Evolutionary conservation across 2,329 filamentous ascomycete genomes (phyloP).

Genomic region (Verticillium tricorpus): DNA sequence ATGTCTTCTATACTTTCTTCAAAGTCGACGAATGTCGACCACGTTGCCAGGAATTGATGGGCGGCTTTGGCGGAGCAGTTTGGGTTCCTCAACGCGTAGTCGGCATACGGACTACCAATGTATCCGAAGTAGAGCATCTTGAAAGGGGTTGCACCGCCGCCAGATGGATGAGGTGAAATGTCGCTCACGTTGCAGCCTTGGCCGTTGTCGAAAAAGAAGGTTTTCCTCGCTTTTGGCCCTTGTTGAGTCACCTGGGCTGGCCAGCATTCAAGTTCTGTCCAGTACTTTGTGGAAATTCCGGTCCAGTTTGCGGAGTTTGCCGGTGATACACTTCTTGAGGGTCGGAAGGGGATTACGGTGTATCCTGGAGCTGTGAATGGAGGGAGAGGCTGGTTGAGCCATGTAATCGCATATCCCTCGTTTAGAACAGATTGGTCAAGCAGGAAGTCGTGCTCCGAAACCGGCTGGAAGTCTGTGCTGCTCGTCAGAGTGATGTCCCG

Average conservation of each 20-base stretch:
- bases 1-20: slow-evolving; percentile 4
- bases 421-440: slow-evolving; percentile 35
- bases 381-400: slow-evolving; percentile 39
- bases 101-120: slow-evolving; percentile 23
- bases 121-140: slow-evolving; percentile 39
- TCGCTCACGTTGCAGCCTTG: slow-evolving; percentile 28
- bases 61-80: slow-evolving; percentile 25
- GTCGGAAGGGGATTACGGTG: slow-evolving; percentile 36
- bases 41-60: slow-evolving; percentile 32
- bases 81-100: slow-evolving; percentile 23
- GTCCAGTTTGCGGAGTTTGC: slow-evolving; percentile 19
- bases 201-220: slow-evolving; percentile 28
- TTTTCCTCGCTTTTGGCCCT: background rate
- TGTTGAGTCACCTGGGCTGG: slow-evolving; percentile 19
- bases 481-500: background rate
- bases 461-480: slow-evolving; percentile 11
- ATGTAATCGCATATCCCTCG: slow-evolving; percentile 38
- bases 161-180: slow-evolving; percentile 5
- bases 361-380: slow-evolving; percentile 38
- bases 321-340: background rate
- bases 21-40: slow-evolving; percentile 5
- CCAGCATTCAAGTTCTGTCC: slow-evolving; percentile 33
- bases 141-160: slow-evolving; percentile 14
- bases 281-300: slow-evolving; percentile 22
- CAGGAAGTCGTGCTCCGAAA: slow-evolving; percentile 11